phyloP scores from a whole-genome alignment of 148 eudicot species.

The Spergularia marina region DNA sequence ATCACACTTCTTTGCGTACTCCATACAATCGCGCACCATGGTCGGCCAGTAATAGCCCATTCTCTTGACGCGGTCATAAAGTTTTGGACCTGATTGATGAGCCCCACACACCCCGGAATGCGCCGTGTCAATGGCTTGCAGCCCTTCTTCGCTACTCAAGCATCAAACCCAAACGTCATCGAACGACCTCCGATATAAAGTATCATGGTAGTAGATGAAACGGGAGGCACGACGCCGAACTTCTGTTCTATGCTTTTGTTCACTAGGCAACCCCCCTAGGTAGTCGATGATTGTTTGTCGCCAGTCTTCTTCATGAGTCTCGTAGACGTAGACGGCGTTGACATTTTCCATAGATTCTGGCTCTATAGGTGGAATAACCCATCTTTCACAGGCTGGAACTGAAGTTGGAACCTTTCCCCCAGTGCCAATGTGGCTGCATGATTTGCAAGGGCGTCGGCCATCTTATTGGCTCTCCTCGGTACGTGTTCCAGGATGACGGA shows the following conservation, averaged over 20 bases:
- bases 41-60: constrained; percentile 2
- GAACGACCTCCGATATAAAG: too few relatives aligned
- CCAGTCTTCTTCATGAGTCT: neutral
- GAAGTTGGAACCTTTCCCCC: neutral
- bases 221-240: too few relatives aligned
- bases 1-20: neutral
- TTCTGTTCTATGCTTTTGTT: too few relatives aligned
- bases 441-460: constrained; percentile 2
- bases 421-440: neutral
- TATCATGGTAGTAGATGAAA: too few relatives aligned
- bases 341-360: too few relatives aligned
- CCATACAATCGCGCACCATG: neutral
- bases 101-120: too few relatives aligned
- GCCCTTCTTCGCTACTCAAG: too few relatives aligned
- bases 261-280: neutral
- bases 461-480: neutral
- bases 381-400: neutral
- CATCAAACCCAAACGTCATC: too few relatives aligned
- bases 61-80: neutral
- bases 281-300: neutral
- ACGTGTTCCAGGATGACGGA: too few relatives aligned
- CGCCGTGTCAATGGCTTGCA: too few relatives aligned
- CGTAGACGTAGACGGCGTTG: too few relatives aligned
- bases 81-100: neutral
- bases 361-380: neutral